Base-by-base conservation (phyloP, 2,329 filamentous ascomycete species). In the Beauveria rudraprayagi region DNA sequence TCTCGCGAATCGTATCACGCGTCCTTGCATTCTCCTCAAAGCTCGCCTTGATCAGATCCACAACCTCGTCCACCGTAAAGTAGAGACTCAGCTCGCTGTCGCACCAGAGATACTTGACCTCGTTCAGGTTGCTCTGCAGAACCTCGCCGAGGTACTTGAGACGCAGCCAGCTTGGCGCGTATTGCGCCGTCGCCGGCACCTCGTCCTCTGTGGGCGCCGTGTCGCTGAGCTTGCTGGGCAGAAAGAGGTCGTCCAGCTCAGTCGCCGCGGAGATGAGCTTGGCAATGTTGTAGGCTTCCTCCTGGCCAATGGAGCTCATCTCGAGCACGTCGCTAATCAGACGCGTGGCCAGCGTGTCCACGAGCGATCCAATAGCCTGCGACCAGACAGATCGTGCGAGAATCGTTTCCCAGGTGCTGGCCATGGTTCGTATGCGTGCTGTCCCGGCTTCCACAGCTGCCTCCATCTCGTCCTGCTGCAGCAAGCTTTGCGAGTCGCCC, bases 21-120 rank as follows among this genome's bases (percentile, higher is more conserved):
- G 83, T 83, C 64, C 83, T 75, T 9, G 77, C 69, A 69, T 87
- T 88, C 66, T 83, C 81, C 71, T 86, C 85, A 66, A 88, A 88
- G 69, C 84, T 87, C 22, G 84, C 76, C 56, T 80, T 76, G 51
- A 88, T 82, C 66, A 88, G 69, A 63, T 88, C 84, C 40, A 87
- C 72, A 16, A 87, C 83, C 73, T 88, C 85, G 5, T 80, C 79
- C 8, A 75, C 78, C 0, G 80, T 77, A 66, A 87, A 88, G 70
- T 87, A 85, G 43, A 87, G 69, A 64, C 84, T 86, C 47, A 88
- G 74, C 70, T 87, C 84, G 70, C 84, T 85, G 64, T 88, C 84
- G 67, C 82, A 78, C 85, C 85, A 88, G 43, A 88, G 71, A 64
- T 77, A 87, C 61, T 77, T 78, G 61, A 88, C 81, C 64, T 88